Evolutionary conservation across 2,329 filamentous ascomycete species (phyloP), one percentile per base, ranked within the genome.

Genomic region (Talaromyces sp.): DNA sequence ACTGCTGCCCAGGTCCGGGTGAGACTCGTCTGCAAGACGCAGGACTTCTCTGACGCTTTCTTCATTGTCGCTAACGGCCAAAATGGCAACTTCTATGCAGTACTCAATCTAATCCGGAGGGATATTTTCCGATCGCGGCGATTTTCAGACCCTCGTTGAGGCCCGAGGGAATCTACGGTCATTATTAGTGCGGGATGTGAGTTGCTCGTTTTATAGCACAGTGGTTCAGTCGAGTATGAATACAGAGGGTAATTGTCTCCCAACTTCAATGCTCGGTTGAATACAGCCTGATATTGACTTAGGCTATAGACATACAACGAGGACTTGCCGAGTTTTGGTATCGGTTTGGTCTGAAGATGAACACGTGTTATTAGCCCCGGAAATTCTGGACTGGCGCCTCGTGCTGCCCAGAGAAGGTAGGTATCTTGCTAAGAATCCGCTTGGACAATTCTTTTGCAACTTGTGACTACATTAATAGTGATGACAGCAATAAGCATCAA

Each of bases 351-450:
- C 27, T 67, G 45, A n/a, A 85, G 76, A 68, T 85, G 74, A 68
- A 84, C 85, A n/a, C 76, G 75, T 1, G 82, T 84, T 8, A 85
- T 78, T 16, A 85, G 73, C 5, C 79, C 83, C 1, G 83, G 83
- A 66, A 85, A 85, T 22, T 59, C 65, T 31, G 69, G 70, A 19
- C 82, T 82, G 13, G 80, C 76, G 4, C 82, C 82, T n/a, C 80
- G 73, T 3, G 79, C 81, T 9, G 81, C 80, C 79, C 79, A 84
- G 66, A 80, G 81, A 1, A 83, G 72, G 50, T 83, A 81, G 5
- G 64, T 63, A 66, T 83, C 80, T 62, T 80, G 69, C 11, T 69
- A 66, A 39, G 68, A 69, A 35, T 68, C 62, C 3, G 63, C 59
- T 5, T 52, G 41, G 64, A 75, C 69, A 10, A 47, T 35, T 27